phyloP scores from a whole-genome alignment of 2,329 filamentous ascomycete species.

The Escovopsis sp. region DNA sequence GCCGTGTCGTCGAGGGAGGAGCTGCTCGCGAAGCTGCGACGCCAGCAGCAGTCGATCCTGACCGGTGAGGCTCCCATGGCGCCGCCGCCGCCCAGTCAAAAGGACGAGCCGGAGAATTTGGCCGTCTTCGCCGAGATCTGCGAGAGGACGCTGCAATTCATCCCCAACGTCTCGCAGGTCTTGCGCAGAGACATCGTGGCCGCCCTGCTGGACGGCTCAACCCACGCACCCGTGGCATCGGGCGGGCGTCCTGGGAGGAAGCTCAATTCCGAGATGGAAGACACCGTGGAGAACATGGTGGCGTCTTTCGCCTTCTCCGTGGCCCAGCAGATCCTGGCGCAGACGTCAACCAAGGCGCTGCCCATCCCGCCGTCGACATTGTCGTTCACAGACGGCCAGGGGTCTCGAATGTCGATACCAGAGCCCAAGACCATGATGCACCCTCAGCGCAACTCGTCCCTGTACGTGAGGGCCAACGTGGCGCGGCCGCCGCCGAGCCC shows the following conservation, averaged over 20 bases:
- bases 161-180: conserved; percentile 63
- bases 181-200: conserved; percentile 63
- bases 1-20: conserved; percentile 47
- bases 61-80: conserved; percentile 40
- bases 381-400: conserved; percentile 29
- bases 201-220: conserved; percentile 34
- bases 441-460: conserved; percentile 47
- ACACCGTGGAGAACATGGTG: conserved; percentile 57
- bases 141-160: conserved; percentile 66
- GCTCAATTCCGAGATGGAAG: conserved; percentile 24
- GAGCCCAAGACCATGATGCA: conserved; percentile 59
- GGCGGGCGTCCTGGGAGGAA: not conserved
- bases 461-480: conserved; percentile 23
- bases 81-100: conserved; percentile 27
- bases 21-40: conserved; percentile 43
- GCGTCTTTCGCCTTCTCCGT: conserved; percentile 66
- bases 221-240: conserved; percentile 12
- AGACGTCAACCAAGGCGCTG: conserved; percentile 54
- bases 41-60: conserved; percentile 43
- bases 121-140: conserved; percentile 75
- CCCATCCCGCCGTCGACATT: conserved; percentile 49
- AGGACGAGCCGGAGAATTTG: conserved; percentile 57
- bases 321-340: conserved; percentile 59
- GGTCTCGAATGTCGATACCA: conserved; percentile 46
- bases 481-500: conserved; percentile 31